These are phyloP conservation scores for Ampelomyces quisqualis DNA, from an alignment of 2,329 filamentous ascomycete genomes.

Conservation along the genomic window DNA sequence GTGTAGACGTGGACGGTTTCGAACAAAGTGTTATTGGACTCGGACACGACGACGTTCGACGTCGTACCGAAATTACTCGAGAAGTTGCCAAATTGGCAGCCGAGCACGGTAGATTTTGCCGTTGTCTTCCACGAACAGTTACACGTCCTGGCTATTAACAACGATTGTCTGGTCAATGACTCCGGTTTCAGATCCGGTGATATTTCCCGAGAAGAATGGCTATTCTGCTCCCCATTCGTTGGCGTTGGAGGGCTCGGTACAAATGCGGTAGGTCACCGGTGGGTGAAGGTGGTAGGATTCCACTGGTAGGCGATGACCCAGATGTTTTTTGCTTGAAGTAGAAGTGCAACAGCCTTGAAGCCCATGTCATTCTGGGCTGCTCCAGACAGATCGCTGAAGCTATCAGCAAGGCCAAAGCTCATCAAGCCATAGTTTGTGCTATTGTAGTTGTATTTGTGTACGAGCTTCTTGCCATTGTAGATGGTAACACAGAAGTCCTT, in stretches of 20 bases:
- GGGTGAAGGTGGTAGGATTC: slow-evolving; percentile 61
- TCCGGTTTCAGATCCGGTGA: slow-evolving; percentile 55
- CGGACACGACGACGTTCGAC: slow-evolving; percentile 54
- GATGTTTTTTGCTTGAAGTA: slow-evolving; percentile 60
- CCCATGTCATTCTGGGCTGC: slow-evolving; percentile 57
- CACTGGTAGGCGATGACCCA: slow-evolving; percentile 70
- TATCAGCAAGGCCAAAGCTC: slow-evolving; percentile 57
- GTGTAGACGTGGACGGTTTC: slow-evolving; percentile 69
- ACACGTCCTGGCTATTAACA: slow-evolving; percentile 62
- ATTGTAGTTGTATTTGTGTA: slow-evolving; percentile 58
- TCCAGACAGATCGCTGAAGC: slow-evolving; percentile 55
- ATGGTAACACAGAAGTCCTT: slow-evolving; percentile 63
- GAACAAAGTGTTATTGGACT: slow-evolving; percentile 60
- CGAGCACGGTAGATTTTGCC: slow-evolving; percentile 65
- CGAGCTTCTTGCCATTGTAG: slow-evolving; percentile 61
- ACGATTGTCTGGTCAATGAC: slow-evolving; percentile 66
- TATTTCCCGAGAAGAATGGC: slow-evolving; percentile 58
- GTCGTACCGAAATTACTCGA: slow-evolving; percentile 59
- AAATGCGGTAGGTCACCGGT: slow-evolving; percentile 61
- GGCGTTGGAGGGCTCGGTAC: slow-evolving; percentile 57
- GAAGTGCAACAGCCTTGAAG: slow-evolving; percentile 58
- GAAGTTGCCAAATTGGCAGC: slow-evolving; percentile 64
- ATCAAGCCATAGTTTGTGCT: slow-evolving; percentile 58
- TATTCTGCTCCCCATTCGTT: slow-evolving; percentile 59
- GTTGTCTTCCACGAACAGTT: slow-evolving; percentile 67